Conservation (phyloP, 2,329 filamentous ascomycete species). For the Fusarium multiceps region DNA sequence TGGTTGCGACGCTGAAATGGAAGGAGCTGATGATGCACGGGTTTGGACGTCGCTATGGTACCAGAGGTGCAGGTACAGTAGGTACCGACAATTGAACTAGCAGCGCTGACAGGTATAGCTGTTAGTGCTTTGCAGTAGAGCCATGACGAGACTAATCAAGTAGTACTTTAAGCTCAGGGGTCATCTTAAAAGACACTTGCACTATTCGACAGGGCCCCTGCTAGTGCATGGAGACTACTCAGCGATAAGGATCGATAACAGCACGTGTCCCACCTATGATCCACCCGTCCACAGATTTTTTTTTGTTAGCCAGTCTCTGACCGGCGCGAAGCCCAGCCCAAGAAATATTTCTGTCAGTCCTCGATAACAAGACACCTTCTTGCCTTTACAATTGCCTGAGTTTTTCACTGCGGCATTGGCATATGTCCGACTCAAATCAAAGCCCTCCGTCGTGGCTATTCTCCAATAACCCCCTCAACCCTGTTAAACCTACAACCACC, state of each 20-base stretch:
- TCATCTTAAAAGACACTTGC: background rate
- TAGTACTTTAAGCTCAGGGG: background rate
- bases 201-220: background rate
- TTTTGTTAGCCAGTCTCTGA: slow-evolving; percentile 35
- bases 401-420: slow-evolving; percentile 18
- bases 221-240: background rate
- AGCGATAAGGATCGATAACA: slow-evolving; percentile 41
- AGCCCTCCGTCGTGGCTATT: slow-evolving; percentile 58
- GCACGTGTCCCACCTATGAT: slow-evolving; percentile 32
- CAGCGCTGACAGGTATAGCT: background rate
- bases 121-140: background rate
- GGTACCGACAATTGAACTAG: slow-evolving; percentile 9
- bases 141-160: background rate
- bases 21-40: slow-evolving; percentile 19
- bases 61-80: background rate
- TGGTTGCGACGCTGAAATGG: slow-evolving; percentile 18
- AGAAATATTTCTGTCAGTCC: slow-evolving; percentile 26
- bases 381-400: slow-evolving; percentile 8
- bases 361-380: slow-evolving; percentile 10
- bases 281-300: slow-evolving; percentile 44
- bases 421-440: slow-evolving; percentile 50
- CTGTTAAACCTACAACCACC: slow-evolving; percentile 29
- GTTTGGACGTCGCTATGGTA: slow-evolving; percentile 19
- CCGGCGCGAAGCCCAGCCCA: slow-evolving; percentile 10
- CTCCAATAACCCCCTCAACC: slow-evolving; percentile 53